phyloP scores from a whole-genome alignment of 257 asterid genomes.

The Solanum pimpinellifolium region DNA sequence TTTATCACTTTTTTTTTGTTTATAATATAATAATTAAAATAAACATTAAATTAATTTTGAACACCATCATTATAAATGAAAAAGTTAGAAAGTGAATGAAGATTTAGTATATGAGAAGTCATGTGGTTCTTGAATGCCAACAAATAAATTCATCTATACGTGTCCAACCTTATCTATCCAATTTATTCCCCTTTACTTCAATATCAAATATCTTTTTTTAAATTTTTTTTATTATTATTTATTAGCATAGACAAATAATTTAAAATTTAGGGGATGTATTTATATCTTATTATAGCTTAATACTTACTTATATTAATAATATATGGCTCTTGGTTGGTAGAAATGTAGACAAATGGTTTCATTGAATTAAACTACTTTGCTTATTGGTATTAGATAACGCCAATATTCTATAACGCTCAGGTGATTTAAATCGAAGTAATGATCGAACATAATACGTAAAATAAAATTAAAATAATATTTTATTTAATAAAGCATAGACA shows the following conservation, averaged over 20 bases:
- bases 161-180: not conserved
- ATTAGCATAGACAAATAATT: not conserved
- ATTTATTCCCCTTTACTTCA: not conserved
- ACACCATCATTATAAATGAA: not conserved
- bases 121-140: constrained; percentile 10
- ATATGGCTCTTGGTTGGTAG: not conserved
- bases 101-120: not conserved
- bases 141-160: not conserved
- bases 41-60: not conserved
- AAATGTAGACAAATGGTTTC: not conserved
- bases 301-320: not conserved
- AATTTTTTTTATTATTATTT: not conserved
- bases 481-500: not conserved
- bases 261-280: not conserved
- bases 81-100: not conserved
- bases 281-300: not conserved
- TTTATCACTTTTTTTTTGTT: not conserved
- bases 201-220: not conserved
- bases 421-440: not conserved
- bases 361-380: not conserved
- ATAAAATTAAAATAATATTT: not conserved
- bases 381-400: not conserved
- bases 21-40: not conserved
- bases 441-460: not conserved
- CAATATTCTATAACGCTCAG: not conserved